Conservation (phyloP, 2,329 filamentous ascomycete species). For the Aaosphaeria pasadenensis region DNA sequence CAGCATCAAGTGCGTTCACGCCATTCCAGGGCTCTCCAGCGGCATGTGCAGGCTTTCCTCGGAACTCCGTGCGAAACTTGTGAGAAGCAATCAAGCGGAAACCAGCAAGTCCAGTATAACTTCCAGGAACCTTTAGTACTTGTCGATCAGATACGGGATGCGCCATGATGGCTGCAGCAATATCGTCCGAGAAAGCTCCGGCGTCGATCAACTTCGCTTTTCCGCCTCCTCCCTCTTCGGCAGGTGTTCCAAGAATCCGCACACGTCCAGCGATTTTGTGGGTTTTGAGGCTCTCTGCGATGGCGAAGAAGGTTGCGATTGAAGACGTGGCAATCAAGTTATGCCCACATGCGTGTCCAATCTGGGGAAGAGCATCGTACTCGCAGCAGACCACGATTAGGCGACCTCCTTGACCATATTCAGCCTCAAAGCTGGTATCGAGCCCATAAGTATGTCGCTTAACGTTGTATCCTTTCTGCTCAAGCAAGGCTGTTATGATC, state of each 20-base stretch:
- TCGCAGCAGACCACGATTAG: conserved; percentile 48
- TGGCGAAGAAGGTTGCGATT: conserved; percentile 39
- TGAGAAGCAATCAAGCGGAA: conserved; percentile 16
- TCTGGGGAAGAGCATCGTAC: conserved; percentile 39
- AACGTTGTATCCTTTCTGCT: conserved; percentile 48
- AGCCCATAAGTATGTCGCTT: conserved; percentile 52
- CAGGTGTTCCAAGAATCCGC: conserved; percentile 44
- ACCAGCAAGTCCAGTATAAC: conserved; percentile 17
- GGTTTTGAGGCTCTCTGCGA: conserved; percentile 23
- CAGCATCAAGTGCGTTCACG: conserved; percentile 41
- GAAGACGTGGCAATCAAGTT: conserved; percentile 44
- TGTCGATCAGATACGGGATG: conserved; percentile 12
- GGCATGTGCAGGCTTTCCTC: conserved; percentile 34
- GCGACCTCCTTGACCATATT: conserved; percentile 45
- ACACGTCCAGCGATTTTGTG: conserved; percentile 33
- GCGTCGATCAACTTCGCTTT: conserved; percentile 46
- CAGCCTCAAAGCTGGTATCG: conserved; percentile 53
- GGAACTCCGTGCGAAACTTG: conserved; percentile 15
- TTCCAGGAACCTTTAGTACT: conserved; percentile 2
- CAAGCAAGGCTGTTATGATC: conserved; percentile 13
- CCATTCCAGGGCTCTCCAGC: conserved; percentile 40
- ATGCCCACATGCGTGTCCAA: conserved; percentile 47
- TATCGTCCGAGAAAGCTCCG: conserved; percentile 39
- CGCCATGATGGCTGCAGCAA: conserved; percentile 34
- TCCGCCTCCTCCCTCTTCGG: conserved; percentile 41